Evolutionary conservation across 83 land plant genomes (phyloP).

Genomic region (Picea abies): DNA sequence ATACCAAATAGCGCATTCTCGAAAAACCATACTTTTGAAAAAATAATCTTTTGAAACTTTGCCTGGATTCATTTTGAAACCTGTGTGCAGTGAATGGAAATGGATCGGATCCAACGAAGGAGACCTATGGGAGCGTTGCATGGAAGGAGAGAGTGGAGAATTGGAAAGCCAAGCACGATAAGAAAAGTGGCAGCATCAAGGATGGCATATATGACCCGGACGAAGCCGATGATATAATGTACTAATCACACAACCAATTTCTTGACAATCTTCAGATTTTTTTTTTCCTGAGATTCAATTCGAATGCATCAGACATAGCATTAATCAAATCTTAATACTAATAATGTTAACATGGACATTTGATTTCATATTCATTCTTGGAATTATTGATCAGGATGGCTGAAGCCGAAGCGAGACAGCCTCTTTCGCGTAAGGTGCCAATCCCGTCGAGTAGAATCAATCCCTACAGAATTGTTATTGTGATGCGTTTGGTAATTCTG

Average conservation of each 20-base stretch:
- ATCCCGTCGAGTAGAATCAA: conserved; percentile 71
- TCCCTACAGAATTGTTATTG: conserved; percentile 77
- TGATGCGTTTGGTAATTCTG: conserved; percentile 63
- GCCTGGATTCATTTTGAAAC: background rate
- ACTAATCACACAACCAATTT: no score
- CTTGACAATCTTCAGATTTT: no score
- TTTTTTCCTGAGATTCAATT: no score
- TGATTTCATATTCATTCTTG: background rate
- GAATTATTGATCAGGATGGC: background rate
- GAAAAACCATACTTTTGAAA: background rate
- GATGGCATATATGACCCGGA: no score
- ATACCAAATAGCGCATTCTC: background rate
- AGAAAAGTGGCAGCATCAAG: no score
- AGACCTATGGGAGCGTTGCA: no score
- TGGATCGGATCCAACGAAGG: no score
- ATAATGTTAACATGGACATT: no score
- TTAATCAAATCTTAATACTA: background rate
- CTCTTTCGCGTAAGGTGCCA: conserved; percentile 38
- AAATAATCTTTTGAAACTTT: background rate
- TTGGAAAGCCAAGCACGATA: no score
- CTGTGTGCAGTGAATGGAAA: no score
- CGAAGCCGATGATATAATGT: no score
- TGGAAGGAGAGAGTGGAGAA: no score
- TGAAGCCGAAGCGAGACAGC: background rate
- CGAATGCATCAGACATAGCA: background rate